phyloP scores from a whole-genome alignment of 2,329 filamentous ascomycete species.

The Monilinia fructicola region DNA sequence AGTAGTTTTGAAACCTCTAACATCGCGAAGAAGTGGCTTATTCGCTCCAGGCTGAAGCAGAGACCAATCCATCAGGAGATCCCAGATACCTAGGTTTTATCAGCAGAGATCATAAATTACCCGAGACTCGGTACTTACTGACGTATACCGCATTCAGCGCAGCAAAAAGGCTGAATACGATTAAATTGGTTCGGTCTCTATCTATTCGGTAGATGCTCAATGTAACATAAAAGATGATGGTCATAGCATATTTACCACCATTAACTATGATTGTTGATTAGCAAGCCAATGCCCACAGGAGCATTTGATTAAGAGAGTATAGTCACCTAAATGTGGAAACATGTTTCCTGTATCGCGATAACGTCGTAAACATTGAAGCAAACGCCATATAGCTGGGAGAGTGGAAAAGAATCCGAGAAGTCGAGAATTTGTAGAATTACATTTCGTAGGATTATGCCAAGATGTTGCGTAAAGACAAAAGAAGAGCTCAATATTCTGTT shows the following conservation, averaged over 20 bases:
- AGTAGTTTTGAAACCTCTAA: slow-evolving; percentile 72
- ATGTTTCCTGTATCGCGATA: slow-evolving; percentile 82
- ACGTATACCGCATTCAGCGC: slow-evolving; percentile 80
- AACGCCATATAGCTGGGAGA: slow-evolving; percentile 85
- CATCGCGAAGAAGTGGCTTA: slow-evolving; percentile 69
- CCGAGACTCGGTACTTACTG: slow-evolving; percentile 51
- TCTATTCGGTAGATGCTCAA: slow-evolving; percentile 83
- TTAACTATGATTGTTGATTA: slow-evolving; percentile 55
- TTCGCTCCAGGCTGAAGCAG: slow-evolving; percentile 75
- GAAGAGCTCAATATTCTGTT: slow-evolving; percentile 83
- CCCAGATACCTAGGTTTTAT: slow-evolving; percentile 68
- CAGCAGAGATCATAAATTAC: not conserved
- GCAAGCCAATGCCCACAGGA: too few relatives aligned
- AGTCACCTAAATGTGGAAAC: slow-evolving; percentile 72
- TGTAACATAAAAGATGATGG: slow-evolving; percentile 74
- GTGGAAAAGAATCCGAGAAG: slow-evolving; percentile 82
- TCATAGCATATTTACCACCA: slow-evolving; percentile 85
- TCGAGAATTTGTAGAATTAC: slow-evolving; percentile 83
- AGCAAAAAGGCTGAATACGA: slow-evolving; percentile 77
- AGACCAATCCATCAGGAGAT: slow-evolving; percentile 94
- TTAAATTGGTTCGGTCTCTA: slow-evolving; percentile 55
- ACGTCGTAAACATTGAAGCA: slow-evolving; percentile 85
- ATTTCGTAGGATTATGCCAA: slow-evolving; percentile 72
- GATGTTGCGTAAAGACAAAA: slow-evolving; percentile 85
- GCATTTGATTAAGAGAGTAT: not conserved